These are phyloP conservation scores for Juglanconis sp. DNA, from an alignment of 2,329 filamentous ascomycete species.

Conservation along the genomic window DNA sequence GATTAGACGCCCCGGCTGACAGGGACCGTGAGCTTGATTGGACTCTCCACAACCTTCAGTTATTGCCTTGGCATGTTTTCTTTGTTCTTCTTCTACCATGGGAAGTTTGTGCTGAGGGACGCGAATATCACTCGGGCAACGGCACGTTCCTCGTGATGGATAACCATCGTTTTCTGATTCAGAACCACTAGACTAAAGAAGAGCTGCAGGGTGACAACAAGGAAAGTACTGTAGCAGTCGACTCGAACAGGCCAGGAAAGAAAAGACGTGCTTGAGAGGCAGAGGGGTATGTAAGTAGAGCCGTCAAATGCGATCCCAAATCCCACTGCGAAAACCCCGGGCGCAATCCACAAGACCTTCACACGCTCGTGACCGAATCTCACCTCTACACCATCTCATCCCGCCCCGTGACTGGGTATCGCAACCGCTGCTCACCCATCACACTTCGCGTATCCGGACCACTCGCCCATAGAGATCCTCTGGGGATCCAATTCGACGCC, in stretches of 20 bases:
- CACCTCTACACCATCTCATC: conserved; percentile 9
- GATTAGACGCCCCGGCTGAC: neutral
- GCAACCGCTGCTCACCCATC: conserved; percentile 12
- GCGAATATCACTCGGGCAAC: neutral
- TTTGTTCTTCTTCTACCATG: neutral
- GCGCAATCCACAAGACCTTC: conserved; percentile 14
- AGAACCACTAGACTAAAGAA: conserved; percentile 19
- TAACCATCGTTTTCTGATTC: conserved; percentile 18
- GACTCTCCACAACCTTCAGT: neutral
- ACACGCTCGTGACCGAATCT: conserved; percentile 10
- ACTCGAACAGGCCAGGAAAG: conserved; percentile 17
- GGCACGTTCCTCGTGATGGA: conserved; percentile 8
- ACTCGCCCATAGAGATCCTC: conserved; percentile 9
- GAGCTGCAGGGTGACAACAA: conserved; percentile 19
- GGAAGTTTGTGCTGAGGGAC: neutral
- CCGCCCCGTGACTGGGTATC: conserved; percentile 12
- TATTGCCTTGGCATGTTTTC: too few relatives aligned
- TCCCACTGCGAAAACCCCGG: conserved; percentile 16
- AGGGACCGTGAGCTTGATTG: neutral
- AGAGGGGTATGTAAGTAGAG: conserved; percentile 20
- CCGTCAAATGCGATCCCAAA: conserved; percentile 20
- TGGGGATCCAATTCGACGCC: conserved; percentile 13
- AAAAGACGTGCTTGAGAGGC: conserved; percentile 18
- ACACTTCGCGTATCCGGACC: conserved; percentile 10
- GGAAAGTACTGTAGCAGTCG: conserved; percentile 20